A percentile compares a stretch with the other conserved stretches of the same genome.
Conservation (phyloP, 2,329 filamentous ascomycete genomes). For the Pyrenophora tritici-repentis region DNA sequence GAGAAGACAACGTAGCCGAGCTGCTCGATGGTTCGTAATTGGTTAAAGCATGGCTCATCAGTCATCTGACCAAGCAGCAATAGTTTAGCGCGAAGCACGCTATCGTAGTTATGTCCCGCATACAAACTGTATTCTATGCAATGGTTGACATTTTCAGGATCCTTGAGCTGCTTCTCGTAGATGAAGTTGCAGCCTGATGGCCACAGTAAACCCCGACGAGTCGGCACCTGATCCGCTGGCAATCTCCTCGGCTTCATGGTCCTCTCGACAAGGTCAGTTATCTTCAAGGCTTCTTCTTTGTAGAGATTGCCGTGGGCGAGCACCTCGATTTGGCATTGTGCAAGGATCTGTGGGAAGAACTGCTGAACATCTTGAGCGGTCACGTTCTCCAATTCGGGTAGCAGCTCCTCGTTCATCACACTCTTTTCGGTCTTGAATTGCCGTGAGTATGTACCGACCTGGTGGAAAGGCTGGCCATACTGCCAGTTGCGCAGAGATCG, state of each 20-base stretch:
- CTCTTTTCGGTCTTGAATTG: conserved; percentile 79
- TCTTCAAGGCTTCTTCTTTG: conserved; percentile 86
- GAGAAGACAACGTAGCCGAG: conserved; percentile 96
- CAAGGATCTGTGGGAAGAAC: conserved; percentile 80
- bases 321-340: conserved; percentile 85
- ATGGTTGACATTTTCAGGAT: conserved; percentile 78
- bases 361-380: conserved; percentile 73
- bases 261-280: conserved; percentile 81
- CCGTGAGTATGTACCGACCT: conserved; percentile 80
- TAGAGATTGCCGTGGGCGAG: conserved; percentile 91
- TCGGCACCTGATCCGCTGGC: conserved; percentile 78
- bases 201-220: conserved; percentile 75
- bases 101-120: conserved; percentile 59
- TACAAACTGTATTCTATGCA: conserved; percentile 57
- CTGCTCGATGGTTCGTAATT: conserved; percentile 94
- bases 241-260: conserved; percentile 75
- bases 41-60: conserved; percentile 92
- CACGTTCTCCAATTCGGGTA: conserved; percentile 75
- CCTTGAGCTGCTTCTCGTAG: conserved; percentile 79
- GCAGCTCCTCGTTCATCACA: conserved; percentile 79
- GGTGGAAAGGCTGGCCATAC: conserved; percentile 84
- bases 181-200: conserved; percentile 81
- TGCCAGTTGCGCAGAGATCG: conserved; percentile 85
- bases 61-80: conserved; percentile 87
- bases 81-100: conserved; percentile 73